Base-by-base conservation (phyloP, 768 basidiomycete genomes). In the Crassisporium funariophilum region DNA sequence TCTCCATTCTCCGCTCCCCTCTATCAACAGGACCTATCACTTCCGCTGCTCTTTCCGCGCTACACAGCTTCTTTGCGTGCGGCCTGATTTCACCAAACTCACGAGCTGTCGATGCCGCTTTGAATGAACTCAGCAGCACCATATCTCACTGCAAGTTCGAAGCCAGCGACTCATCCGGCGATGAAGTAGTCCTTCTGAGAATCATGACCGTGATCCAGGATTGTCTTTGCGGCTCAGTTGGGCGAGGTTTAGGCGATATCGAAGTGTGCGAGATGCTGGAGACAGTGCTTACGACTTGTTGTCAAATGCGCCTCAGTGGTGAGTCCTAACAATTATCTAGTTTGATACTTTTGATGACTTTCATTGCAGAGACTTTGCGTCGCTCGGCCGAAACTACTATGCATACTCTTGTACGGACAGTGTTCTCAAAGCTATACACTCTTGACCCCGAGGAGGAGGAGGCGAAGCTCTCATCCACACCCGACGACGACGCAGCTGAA, bases 181-280 rank as follows among this genome's bases (percentile, higher is more conserved):
- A 99, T 67, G 97, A 99, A 65, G 89, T 97, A 6, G 95, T 98
- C 7, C 75, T 98, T 5, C 77, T 95, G 53, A 90, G 85, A 65
- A 93, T 98, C 49, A 82, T 98, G 75, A 79, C 85, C 6, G 85
- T 98, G 13, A 93, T 95, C 42, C 83, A 91, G 51, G 83, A 89
- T 53, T 87, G 88, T 57, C 74, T 97, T 53, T 85, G 86, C 53
- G 76, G 83, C 42, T 70, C 67, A 46, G 82, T 91, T 21, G 87
- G 90, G 1, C 64, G 69, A n/a, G 73, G 75, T 8, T 76, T 98
- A 25, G 91, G 90, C 20, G 95, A 99, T 58, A 81, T 97, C 43
- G 92, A 94, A 62, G 86, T 98, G 12, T 99, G 97, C 63, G 97
- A 98, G 69, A 94, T 99, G 87, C 73, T 99, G 56, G 97, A 99